Evolutionary conservation across 768 basidiomycete genomes (phyloP), one percentile per base, ranked within the genome.

Genomic region (Boletus reticuloceps): DNA sequence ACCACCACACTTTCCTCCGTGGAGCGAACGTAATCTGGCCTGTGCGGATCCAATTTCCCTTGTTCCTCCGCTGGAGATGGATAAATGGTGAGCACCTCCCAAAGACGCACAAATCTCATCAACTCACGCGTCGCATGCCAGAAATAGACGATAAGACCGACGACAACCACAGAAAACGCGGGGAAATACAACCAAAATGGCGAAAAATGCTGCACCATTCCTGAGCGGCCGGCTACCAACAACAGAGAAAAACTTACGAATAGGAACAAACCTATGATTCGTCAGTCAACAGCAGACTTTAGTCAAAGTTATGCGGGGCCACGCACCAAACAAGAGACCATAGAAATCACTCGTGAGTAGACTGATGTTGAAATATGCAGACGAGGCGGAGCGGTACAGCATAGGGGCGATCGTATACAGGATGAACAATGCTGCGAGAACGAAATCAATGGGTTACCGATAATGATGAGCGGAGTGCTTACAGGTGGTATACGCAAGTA

Each of bases 161-260:
- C 34, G 42, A 94, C 68, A 56, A 92, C 83, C 14, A 93, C 76
- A 1, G 71, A 78, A 63, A 88, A 94, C 0, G 92, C 80, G 56
- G 86, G 74, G 72, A 94, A 94, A 77, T 94, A 94, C 16, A 94
- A 79, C 91, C 91, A 94, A 76, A 82, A 94, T 5, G 92, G 92
- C 42, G 74, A 70, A 74, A 82, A 93, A 60, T 91, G 86, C 91
- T 93, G 59, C 50, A 54, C 37, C 47, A 39, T 25, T 34, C 42
- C 27, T 58, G n/a, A 66, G 50, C 34, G 22, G 47, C n/a, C 31
- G 34, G 12, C 20, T 5, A 27, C 12, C 38, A 17, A 9, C 47
- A 32, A 43, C 29, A n/a, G 11, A 43, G 29, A 47, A 19, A 36
- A 17, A 68, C 75, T 66, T 64, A 82, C 81, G 69, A 77, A 82